Evolutionary conservation across 306 rosid genomes (phyloP).

Genomic region (Prunus mume): DNA sequence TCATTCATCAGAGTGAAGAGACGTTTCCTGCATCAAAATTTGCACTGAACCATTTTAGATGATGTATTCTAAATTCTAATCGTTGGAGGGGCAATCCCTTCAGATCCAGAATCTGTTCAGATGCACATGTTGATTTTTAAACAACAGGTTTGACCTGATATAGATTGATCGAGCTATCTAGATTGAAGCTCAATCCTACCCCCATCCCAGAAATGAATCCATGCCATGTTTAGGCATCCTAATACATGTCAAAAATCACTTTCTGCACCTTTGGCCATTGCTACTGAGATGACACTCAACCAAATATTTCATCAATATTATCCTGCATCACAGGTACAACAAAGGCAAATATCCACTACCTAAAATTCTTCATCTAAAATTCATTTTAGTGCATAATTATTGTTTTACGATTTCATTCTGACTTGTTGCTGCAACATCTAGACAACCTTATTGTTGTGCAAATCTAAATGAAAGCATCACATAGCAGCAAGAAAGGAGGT

Average conservation of each 20-base stretch:
- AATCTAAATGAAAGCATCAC: not conserved
- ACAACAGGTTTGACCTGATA: not conserved
- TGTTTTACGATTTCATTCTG: not conserved
- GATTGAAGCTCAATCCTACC: not conserved
- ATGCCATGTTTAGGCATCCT: not conserved
- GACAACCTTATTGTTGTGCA: not conserved
- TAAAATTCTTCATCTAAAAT: not conserved
- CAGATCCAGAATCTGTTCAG: not conserved
- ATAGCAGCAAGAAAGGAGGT: not conserved
- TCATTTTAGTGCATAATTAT: not conserved
- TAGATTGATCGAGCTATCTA: not conserved
- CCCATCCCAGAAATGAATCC: not conserved
- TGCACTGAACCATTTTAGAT: not conserved
- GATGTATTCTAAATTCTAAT: not conserved
- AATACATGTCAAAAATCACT: not conserved
- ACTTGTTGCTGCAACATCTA: not conserved
- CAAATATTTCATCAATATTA: not conserved
- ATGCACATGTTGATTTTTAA: not conserved
- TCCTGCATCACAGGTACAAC: not conserved
- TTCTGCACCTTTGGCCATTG: not conserved
- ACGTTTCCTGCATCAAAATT: conserved; percentile 40
- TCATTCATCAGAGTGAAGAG: conserved; percentile 67
- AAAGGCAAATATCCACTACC: not conserved
- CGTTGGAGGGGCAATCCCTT: not conserved
- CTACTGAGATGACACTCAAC: not conserved